Evolutionary conservation across 2,329 filamentous ascomycete species (phyloP).

Genomic region (Fusarium proliferatum): DNA sequence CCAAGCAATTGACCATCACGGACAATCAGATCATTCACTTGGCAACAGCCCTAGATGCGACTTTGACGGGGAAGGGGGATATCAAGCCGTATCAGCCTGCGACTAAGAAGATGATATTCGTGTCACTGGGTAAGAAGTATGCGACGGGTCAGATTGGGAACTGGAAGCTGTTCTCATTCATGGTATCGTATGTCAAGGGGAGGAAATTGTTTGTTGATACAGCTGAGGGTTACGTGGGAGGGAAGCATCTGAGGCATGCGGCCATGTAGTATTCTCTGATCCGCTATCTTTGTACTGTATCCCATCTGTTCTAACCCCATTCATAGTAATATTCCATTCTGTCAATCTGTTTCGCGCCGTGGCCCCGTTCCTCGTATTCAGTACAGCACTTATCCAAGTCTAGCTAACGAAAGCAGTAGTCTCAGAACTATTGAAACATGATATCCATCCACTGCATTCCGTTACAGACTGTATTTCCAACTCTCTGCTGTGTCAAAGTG

Average conservation of each 20-base stretch:
- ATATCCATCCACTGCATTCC: not conserved
- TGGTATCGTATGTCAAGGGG: conserved; percentile 50
- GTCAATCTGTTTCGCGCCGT: not conserved
- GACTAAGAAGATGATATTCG: conserved; percentile 46
- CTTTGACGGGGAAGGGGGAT: conserved; percentile 29
- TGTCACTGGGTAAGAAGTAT: conserved; percentile 43
- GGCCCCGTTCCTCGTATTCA: not conserved
- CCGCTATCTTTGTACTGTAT: not conserved
- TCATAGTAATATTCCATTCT: not conserved
- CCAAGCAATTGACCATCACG: conserved; percentile 51
- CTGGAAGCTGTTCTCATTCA: conserved; percentile 48
- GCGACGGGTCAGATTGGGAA: conserved; percentile 49
- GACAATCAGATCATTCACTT: conserved; percentile 50
- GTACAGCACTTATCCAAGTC: not conserved
- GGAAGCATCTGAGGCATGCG: conserved; percentile 44
- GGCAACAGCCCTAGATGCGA: conserved; percentile 46
- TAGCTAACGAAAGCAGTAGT: not conserved
- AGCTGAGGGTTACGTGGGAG: conserved; percentile 46
- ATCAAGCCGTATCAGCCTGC: conserved; percentile 34
- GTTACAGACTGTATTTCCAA: conserved; percentile 14
- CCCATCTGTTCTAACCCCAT: not conserved
- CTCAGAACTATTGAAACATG: not conserved
- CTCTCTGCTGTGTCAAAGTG: conserved; percentile 2
- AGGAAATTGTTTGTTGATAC: conserved; percentile 49
- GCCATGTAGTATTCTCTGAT: conserved; percentile 37